Evolutionary conservation across 352 stramenopile genomes (phyloP).

Genomic region (Pythium periplocum): DNA sequence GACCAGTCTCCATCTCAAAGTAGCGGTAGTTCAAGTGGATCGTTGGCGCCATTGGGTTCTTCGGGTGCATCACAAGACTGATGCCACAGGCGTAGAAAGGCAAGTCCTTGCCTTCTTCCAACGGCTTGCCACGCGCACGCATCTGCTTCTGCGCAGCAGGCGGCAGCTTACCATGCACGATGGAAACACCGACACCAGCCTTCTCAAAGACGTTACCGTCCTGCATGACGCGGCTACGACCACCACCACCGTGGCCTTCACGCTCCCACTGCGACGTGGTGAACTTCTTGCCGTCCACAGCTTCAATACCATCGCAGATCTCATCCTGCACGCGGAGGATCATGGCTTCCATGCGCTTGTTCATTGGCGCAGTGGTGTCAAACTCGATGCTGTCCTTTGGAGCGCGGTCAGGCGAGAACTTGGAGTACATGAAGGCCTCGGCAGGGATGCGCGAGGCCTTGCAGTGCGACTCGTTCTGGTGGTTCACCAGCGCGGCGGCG

Average conservation of each 20-base stretch:
- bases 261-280: slow-evolving; percentile 93
- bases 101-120: slow-evolving; percentile 71
- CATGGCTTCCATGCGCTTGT: slow-evolving; percentile 77
- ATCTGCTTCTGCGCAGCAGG: slow-evolving; percentile 83
- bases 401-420: slow-evolving; percentile 57
- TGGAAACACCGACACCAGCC: slow-evolving; percentile 95
- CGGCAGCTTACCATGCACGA: slow-evolving; percentile 96
- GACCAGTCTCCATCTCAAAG: slow-evolving; percentile 93
- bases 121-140: slow-evolving; percentile 64
- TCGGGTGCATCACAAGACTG: slow-evolving; percentile 96
- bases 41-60: slow-evolving; percentile 91
- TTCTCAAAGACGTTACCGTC: slow-evolving; percentile 97
- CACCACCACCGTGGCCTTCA: slow-evolving; percentile 90
- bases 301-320: slow-evolving; percentile 85
- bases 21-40: slow-evolving; percentile 98
- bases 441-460: slow-evolving; percentile 30
- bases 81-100: slow-evolving; percentile 96
- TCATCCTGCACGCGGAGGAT: slow-evolving; percentile 81
- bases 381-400: slow-evolving; percentile 72
- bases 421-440: slow-evolving; percentile 57
- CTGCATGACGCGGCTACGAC: slow-evolving; percentile 94
- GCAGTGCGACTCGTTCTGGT: slow-evolving; percentile 22
- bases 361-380: slow-evolving; percentile 56
- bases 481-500: slow-evolving; percentile 12
- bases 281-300: slow-evolving; percentile 94